These are phyloP conservation scores for Fusarium chaquense DNA, from an alignment of 2,329 filamentous ascomycete genomes.

Conservation along the genomic window DNA sequence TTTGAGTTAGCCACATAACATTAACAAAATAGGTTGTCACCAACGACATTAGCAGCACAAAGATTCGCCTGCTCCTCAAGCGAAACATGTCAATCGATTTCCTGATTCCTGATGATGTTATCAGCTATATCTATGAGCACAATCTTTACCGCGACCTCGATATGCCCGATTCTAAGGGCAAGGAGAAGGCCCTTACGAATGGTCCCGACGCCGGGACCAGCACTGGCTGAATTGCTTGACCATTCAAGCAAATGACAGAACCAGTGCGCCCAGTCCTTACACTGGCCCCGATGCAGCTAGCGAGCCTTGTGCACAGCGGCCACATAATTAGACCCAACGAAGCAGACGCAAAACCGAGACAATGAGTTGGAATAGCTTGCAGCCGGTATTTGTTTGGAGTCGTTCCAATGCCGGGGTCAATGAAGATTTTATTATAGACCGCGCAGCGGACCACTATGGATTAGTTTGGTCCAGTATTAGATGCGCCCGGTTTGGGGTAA, in stretches of 20 bases:
- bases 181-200: slow-evolving; percentile 36
- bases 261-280: slow-evolving; percentile 1
- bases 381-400: slow-evolving; percentile 24
- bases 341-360: slow-evolving; percentile 18
- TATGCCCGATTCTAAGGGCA: slow-evolving; percentile 45
- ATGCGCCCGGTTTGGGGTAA: slow-evolving; percentile 25
- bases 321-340: slow-evolving; percentile 22
- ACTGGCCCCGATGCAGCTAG: slow-evolving; percentile 13
- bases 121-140: slow-evolving; percentile 78
- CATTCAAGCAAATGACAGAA: slow-evolving; percentile 20
- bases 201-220: slow-evolving; percentile 41
- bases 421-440: slow-evolving; percentile 32
- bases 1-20: slow-evolving; percentile 10
- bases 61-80: slow-evolving; percentile 84
- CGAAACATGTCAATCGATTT: slow-evolving; percentile 87
- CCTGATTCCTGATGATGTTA: slow-evolving; percentile 75
- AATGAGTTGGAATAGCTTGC: slow-evolving; percentile 18
- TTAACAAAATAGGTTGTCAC: slow-evolving; percentile 70
- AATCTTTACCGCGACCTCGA: slow-evolving; percentile 69
- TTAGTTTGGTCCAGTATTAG: slow-evolving; percentile 11
- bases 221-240: slow-evolving; percentile 43
- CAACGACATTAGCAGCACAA: slow-evolving; percentile 84
- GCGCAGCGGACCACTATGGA: slow-evolving; percentile 14
- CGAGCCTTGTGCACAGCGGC: slow-evolving; percentile 9
- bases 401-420: slow-evolving; percentile 15